Conservation (phyloP, 257 asterid genomes). For the Jacaranda mimosifolia region DNA sequence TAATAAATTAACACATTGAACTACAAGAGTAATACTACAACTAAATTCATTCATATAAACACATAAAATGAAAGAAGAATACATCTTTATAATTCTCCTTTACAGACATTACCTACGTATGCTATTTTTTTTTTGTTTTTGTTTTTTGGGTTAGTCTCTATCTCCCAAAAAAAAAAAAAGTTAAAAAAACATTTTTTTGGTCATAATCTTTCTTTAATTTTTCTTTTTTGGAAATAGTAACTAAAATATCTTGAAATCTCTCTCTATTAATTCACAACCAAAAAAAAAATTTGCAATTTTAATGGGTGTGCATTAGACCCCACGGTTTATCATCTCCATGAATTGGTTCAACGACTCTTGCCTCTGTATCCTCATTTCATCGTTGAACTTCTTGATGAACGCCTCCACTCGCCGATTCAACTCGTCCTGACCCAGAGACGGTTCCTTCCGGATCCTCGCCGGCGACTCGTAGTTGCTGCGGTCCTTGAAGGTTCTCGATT, state of each 20-base stretch:
- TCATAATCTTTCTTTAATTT: background rate
- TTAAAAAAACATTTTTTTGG: background rate
- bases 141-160: constrained; percentile 25
- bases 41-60: constrained; percentile 16
- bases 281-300: background rate
- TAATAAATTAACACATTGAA: too few species aligned
- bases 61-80: constrained; percentile 5
- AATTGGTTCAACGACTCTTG: constrained; percentile 67
- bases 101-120: constrained; percentile 35
- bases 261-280: background rate
- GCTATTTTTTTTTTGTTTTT: too few species aligned
- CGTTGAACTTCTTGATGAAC: constrained; percentile 66
- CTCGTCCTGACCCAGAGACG: constrained; percentile 73
- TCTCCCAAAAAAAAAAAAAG: background rate
- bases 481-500: constrained; percentile 68
- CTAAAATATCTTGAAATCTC: background rate
- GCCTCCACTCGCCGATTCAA: constrained; percentile 75
- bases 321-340: constrained; percentile 64
- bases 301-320: constrained; percentile 24
- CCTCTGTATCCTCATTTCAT: constrained; percentile 77
- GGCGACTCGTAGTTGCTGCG: constrained; percentile 40
- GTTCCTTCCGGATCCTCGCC: constrained; percentile 53
- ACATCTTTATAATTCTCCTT: constrained; percentile 11
- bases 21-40: background rate
- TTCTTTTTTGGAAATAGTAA: background rate